Conservation (phyloP, 768 basidiomycete genomes). For the Phanerochaete carnosa region DNA sequence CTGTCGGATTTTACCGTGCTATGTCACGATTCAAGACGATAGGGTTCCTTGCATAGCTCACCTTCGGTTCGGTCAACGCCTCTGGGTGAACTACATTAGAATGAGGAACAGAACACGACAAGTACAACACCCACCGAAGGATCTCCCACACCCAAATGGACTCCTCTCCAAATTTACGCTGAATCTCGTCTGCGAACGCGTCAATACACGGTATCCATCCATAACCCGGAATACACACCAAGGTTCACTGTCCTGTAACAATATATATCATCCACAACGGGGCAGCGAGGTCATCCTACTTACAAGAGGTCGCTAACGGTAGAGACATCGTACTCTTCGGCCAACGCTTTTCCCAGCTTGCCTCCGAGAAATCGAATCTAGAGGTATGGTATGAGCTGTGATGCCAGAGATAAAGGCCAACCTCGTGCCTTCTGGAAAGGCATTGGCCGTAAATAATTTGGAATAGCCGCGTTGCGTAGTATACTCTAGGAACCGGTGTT, state of each 20-base stretch:
- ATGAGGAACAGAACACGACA: neutral
- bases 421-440: constrained; percentile 64
- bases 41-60: constrained; percentile 31
- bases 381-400: no score
- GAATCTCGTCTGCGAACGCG: constrained; percentile 61
- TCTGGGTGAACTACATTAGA: constrained; percentile 32
- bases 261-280: neutral
- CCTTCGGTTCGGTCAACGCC: constrained; percentile 91
- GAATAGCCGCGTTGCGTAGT: constrained; percentile 77
- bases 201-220: constrained; percentile 7
- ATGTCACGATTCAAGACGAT: neutral
- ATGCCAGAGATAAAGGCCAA: no score
- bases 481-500: constrained; percentile 54
- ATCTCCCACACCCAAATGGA: constrained; percentile 93
- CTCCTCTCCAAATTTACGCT: constrained; percentile 75
- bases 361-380: constrained; percentile 95
- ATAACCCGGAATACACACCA: constrained; percentile 34
- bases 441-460: constrained; percentile 79
- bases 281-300: constrained; percentile 27
- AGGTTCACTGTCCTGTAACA: constrained; percentile 49
- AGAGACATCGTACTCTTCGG: constrained; percentile 83
- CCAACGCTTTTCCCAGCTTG: constrained; percentile 86
- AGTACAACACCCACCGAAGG: constrained; percentile 53
- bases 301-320: constrained; percentile 91
- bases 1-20: constrained; percentile 36